Base-by-base conservation (phyloP, 305 asterid genomes). In the Ajuga reptans region DNA sequence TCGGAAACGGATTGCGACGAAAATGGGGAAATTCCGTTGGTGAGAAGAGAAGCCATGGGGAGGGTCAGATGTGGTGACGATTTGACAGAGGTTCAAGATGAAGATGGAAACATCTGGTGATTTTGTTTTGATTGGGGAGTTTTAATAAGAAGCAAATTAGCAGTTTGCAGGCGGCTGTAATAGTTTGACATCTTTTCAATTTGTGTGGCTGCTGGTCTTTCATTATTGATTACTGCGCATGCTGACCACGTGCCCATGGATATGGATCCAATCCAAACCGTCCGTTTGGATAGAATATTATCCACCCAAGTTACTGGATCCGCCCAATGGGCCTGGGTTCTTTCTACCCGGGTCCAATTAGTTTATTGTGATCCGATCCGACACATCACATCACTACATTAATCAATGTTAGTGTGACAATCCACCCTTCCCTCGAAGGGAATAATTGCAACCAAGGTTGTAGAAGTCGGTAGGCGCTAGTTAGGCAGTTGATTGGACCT, bases 21-120 rank as follows among this genome's bases (percentile, higher is more conserved):
- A 52, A 85, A 82, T 57, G 79, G 71, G 0, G 87, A 79, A 62
- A 85, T 79, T 24, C 94, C 93, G 81, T 83, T 84, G 63, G 91
- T 76, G 73, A 86, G 84, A 64, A 86, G 83, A 61, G 96, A 81
- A 17, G 97, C 87, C 97, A 90, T 88, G 37, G 45, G 52, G 29
- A 3, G 45, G 46, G 29, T 5, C 1, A 61, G 62, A 56, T 52
- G 72, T n/a, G 76, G 69, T 9, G 34, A 42, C 4, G 62, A 6
- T 56, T 37, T 24, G 70, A 34, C 33, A 2, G 29, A 29, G 53
- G 7, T 39, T 79, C 3, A 29, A 31, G 71, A 74, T 51, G 78
- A 59, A 63, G 65, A 33, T 49, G 73, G 39, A 36, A 63, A 51
- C 47, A 53, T 24, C 8, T 11, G 1, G 12, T 29, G 7, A 7